Percentiles rank a stretch among this genome's conserved stretches.
Evolutionary conservation across 1,284 basidiomycete genomes (phyloP).

Genomic region (Boletus chippewaensis): DNA sequence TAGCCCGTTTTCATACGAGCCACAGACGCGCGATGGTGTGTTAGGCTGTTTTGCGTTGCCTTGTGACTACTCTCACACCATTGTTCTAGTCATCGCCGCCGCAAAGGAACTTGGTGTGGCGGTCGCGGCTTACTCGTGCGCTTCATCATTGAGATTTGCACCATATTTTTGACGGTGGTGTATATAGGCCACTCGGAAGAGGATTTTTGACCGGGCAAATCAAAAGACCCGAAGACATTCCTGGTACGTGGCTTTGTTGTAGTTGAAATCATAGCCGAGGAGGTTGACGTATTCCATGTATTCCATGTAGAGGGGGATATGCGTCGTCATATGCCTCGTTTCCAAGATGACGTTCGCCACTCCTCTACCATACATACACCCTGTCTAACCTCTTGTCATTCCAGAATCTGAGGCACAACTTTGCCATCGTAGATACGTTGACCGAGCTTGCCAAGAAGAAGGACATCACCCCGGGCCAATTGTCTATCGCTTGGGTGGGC

Average conservation of each 20-base stretch:
- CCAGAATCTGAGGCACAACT: constrained; percentile 36
- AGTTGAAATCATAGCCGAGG: not conserved
- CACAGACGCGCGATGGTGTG: constrained; percentile 37
- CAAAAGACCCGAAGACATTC: constrained; percentile 40
- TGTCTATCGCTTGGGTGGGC: constrained; percentile 53
- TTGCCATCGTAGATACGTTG: constrained; percentile 46
- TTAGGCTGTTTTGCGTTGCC: not conserved
- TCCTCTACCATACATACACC: not conserved
- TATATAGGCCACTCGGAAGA: constrained; percentile 44
- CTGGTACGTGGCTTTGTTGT: constrained; percentile 22
- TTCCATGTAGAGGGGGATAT: constrained; percentile 21
- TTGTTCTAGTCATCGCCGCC: constrained; percentile 31
- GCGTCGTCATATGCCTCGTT: constrained; percentile 21
- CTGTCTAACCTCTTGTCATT: not conserved
- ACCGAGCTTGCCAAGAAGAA: constrained; percentile 41
- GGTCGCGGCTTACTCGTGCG: constrained; percentile 50
- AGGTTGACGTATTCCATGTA: not conserved
- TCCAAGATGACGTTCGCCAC: constrained; percentile 25
- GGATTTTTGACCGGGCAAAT: constrained; percentile 54
- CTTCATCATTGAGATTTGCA: not conserved
- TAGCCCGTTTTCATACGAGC: constrained; percentile 44
- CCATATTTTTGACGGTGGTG: not conserved
- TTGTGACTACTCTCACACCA: constrained; percentile 17
- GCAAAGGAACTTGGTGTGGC: constrained; percentile 44
- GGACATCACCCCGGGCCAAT: constrained; percentile 46